Evolutionary conservation across 2,329 filamentous ascomycete species (phyloP), one percentile per base, ranked within the genome.

Genomic region (Diaporthe capsici): DNA sequence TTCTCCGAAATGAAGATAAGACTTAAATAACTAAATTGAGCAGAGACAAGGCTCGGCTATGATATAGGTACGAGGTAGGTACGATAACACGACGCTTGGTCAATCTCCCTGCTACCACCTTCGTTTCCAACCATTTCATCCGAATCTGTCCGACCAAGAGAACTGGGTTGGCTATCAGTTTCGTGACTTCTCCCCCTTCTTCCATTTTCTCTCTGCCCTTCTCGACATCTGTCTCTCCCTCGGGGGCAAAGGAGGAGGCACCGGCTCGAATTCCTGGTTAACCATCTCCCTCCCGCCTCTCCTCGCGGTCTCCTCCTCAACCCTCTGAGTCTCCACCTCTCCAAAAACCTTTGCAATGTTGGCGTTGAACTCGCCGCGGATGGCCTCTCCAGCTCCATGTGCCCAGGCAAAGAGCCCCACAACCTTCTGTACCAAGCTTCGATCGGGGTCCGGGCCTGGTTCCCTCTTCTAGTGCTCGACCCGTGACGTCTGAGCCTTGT

Each of bases 381-480:
- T 7, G 4, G 34, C 13, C 20, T 73, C 71, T 13, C 71, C 71
- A 28, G 58, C 37, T 2, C 58, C 71, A 5, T 73, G 49, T 1
- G 20, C 71, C 58, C 49, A 73, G 12, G 58, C 71, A 47, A 37
- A 47, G 25, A 65, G 22, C 2, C 71, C 71, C 22, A 9, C 10
- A 9, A 37, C 49, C 51, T 57, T 55, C 37, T 57, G 37, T 34
- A 3, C 47, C 20, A 37, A 25, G 47, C 31, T 47, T n/a, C 71
- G 58, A 37, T 47, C 49, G 31, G 22, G 34, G 8, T 57, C 71
- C 13, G 71, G 58, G 7, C 58, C 71, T n/a, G 58, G 71, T 20
- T 44, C 58, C 71, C 58, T 57, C 37, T 57, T 65, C 58, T 73
- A 73, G n/a, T 53, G 71, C 10, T 55, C 47, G 31, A 63, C 51